These are phyloP conservation scores for Capsicum chinense DNA, from an alignment of 257 asterid species.

Conservation along the genomic window DNA sequence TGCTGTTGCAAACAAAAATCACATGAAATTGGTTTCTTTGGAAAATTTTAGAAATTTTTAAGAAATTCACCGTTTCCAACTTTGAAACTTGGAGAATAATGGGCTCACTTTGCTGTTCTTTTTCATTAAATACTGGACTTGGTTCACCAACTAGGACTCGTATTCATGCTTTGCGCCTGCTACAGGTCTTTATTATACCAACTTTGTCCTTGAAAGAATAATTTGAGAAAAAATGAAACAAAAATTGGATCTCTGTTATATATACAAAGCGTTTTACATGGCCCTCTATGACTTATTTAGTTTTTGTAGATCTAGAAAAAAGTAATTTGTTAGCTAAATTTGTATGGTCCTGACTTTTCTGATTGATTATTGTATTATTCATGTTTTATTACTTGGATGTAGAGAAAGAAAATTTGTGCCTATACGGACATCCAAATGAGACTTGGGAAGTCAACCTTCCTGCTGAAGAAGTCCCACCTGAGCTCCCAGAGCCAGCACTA, in stretches of 20 bases:
- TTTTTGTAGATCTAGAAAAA: background rate
- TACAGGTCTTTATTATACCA: background rate
- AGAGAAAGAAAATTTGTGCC: slow-evolving; percentile 95
- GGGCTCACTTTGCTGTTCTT: background rate
- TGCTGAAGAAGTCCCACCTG: slow-evolving; percentile 97
- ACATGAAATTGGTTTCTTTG: background rate
- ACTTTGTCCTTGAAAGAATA: background rate
- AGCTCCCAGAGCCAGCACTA: slow-evolving; percentile 95
- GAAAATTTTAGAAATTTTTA: too few species aligned
- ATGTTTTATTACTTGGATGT: slow-evolving; percentile 22
- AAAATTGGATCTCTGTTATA: background rate
- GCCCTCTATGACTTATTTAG: background rate
- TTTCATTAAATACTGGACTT: background rate
- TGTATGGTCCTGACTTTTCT: background rate
- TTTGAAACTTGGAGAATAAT: background rate
- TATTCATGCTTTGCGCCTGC: background rate
- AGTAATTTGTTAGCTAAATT: background rate
- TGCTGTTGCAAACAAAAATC: background rate
- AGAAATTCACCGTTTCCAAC: background rate
- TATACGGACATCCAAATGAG: slow-evolving; percentile 86
- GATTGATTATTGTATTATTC: background rate
- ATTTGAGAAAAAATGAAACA: background rate
- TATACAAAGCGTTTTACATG: background rate
- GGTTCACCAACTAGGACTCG: background rate
- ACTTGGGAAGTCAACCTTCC: slow-evolving; percentile 93